Evolutionary conservation across 345 rosid species (phyloP).

Genomic region (Aurinia saxatilis): DNA sequence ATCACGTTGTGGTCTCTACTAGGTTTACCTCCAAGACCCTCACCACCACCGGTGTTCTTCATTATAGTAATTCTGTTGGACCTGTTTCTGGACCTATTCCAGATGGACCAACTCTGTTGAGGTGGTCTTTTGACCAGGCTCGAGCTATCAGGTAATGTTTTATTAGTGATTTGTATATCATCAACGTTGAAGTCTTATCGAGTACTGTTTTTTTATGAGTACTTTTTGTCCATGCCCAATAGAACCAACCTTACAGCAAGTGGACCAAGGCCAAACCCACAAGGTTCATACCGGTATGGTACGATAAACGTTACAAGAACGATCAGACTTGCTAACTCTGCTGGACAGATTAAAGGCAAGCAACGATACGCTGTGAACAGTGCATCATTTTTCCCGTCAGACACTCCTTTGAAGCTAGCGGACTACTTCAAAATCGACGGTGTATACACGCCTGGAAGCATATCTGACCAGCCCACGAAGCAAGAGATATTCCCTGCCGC

Average conservation of each 20-base stretch:
- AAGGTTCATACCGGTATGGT: slow-evolving; percentile 91
- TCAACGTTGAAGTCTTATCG: no score
- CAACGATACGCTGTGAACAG: slow-evolving; percentile 78
- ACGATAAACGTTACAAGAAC: slow-evolving; percentile 49
- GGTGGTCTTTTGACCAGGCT: slow-evolving; percentile 83
- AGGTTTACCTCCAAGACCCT: slow-evolving; percentile 50
- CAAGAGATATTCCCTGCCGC: slow-evolving; percentile 57
- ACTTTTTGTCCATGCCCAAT: slow-evolving; percentile 1
- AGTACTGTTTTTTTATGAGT: background rate
- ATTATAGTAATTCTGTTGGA: slow-evolving; percentile 54
- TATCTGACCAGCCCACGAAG: slow-evolving; percentile 47
- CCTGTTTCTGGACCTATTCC: slow-evolving; percentile 67
- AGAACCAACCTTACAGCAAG: slow-evolving; percentile 88
- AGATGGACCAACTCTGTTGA: slow-evolving; percentile 57
- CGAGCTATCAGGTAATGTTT: slow-evolving; percentile 53
- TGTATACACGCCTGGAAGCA: slow-evolving; percentile 55
- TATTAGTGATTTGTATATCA: no score
- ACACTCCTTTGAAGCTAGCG: slow-evolving; percentile 84
- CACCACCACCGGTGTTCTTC: slow-evolving; percentile 64
- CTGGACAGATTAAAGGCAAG: slow-evolving; percentile 65
- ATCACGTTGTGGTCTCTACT: slow-evolving; percentile 66
- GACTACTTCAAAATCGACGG: slow-evolving; percentile 75
- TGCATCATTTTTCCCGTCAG: slow-evolving; percentile 53
- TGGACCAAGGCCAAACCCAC: slow-evolving; percentile 95
- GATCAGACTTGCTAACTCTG: slow-evolving; percentile 55